Percentiles rank a stretch among this genome's conserved stretches.
Evolutionary conservation across 306 rosid genomes (phyloP).

Genomic region (Castanea sativa): DNA sequence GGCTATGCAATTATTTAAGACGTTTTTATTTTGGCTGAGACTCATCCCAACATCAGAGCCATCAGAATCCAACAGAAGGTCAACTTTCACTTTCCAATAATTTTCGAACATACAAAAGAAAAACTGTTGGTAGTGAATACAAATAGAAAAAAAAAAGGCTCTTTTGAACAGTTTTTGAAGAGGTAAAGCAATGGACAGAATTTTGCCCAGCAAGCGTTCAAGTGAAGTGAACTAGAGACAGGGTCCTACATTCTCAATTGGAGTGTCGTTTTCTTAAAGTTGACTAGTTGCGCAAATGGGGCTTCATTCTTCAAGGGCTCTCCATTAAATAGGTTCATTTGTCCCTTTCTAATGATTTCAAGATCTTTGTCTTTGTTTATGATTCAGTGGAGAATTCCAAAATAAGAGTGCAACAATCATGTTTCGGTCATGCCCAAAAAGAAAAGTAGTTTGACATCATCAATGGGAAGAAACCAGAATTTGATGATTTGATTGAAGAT

Average conservation of each 20-base stretch:
- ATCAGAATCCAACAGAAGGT: neutral
- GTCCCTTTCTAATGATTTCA: conserved; percentile 40
- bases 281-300: conserved; percentile 12
- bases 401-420: neutral
- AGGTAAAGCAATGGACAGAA: conserved; percentile 7
- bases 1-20: neutral
- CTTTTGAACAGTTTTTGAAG: neutral
- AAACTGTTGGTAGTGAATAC: conserved; percentile 16
- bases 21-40: neutral
- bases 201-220: conserved; percentile 15
- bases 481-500: conserved; percentile 28
- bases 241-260: conserved; percentile 26
- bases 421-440: neutral
- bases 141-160: neutral
- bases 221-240: conserved; percentile 15
- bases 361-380: conserved; percentile 42
- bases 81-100: conserved; percentile 18
- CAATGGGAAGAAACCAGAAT: conserved; percentile 11
- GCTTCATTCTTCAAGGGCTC: neutral
- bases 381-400: conserved; percentile 32
- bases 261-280: conserved; percentile 14
- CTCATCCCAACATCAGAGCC: neutral
- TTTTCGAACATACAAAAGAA: conserved; percentile 24
- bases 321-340: conserved; percentile 6
- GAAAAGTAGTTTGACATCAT: neutral